Percentiles rank a stretch among this genome's conserved stretches.
Evolutionary conservation across 306 rosid genomes (phyloP).

Genomic region (Ochetophila trinervis): DNA sequence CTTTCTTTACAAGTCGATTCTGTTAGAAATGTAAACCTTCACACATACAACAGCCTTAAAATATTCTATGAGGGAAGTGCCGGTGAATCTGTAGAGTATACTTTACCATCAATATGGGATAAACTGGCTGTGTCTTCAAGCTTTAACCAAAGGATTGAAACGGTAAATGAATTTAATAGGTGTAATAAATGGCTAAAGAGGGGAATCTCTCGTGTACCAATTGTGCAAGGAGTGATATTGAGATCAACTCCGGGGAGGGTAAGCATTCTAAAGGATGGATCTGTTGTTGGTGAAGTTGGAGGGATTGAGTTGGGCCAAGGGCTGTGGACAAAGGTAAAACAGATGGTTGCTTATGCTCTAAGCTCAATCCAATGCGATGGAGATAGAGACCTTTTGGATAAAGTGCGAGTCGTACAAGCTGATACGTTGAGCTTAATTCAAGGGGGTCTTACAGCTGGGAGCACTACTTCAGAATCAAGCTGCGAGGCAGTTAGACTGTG

Average conservation of each 20-base stretch:
- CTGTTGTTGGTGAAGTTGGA: slow-evolving; percentile 85
- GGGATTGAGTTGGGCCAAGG: slow-evolving; percentile 97
- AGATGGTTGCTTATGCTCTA: slow-evolving; percentile 80
- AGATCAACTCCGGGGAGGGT: slow-evolving; percentile 84
- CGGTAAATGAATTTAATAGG: slow-evolving; percentile 59
- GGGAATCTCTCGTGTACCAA: slow-evolving; percentile 80
- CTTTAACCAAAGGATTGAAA: slow-evolving; percentile 48
- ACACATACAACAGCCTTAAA: slow-evolving; percentile 60
- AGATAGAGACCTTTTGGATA: slow-evolving; percentile 44
- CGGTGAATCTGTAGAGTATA: slow-evolving; percentile 73
- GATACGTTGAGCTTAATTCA: slow-evolving; percentile 79
- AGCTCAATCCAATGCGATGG: slow-evolving; percentile 52
- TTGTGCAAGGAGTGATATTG: slow-evolving; percentile 32
- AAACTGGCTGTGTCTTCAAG: slow-evolving; percentile 55
- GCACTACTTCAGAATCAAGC: slow-evolving; percentile 94
- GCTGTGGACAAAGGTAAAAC: slow-evolving; percentile 96
- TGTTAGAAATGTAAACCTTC: slow-evolving; percentile 71
- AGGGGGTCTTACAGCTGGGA: slow-evolving; percentile 87
- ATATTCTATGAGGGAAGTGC: slow-evolving; percentile 43
- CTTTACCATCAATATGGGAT: slow-evolving; percentile 79
- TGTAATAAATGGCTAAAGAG: slow-evolving; percentile 68
- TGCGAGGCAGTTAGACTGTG: slow-evolving; percentile 83
- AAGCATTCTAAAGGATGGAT: slow-evolving; percentile 69
- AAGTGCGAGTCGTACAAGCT: slow-evolving; percentile 71
- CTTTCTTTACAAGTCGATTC: slow-evolving; percentile 70